These are phyloP conservation scores for Yarrowia sp. DNA, from an alignment of 805 yeast genomes.

Conservation along the genomic window DNA sequence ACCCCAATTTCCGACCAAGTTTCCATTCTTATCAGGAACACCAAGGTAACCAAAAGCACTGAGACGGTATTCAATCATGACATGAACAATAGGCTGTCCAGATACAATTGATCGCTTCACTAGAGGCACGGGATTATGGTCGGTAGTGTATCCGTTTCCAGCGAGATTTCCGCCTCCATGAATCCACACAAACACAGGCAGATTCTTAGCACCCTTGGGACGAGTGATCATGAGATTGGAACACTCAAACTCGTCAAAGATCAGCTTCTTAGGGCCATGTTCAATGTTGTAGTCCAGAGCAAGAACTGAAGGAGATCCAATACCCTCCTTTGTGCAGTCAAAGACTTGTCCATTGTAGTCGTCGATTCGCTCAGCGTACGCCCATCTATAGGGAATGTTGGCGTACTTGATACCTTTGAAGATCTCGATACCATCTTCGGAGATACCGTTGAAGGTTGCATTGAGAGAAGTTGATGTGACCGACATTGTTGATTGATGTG, in stretches of 20 bases:
- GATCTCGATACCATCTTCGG: slow-evolving; percentile 3
- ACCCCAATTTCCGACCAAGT: slow-evolving; percentile 29
- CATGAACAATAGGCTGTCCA: background rate
- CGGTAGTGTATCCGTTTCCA: slow-evolving; percentile 12
- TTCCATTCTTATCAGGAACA: slow-evolving; percentile 13
- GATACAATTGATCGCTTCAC: slow-evolving; percentile 4
- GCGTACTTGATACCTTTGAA: slow-evolving; percentile 24
- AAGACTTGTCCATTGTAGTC: background rate
- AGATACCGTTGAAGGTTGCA: slow-evolving; percentile 18
- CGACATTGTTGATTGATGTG: background rate
- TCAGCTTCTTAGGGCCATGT: slow-evolving; percentile 1
- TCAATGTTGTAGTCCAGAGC: slow-evolving; percentile 18
- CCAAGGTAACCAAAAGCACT: slow-evolving; percentile 13
- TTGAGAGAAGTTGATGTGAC: background rate
- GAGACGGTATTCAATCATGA: slow-evolving; percentile 10
- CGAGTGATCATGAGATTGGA: slow-evolving; percentile 23
- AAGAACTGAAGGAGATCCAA: background rate
- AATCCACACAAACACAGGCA: slow-evolving; percentile 24
- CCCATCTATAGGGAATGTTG: slow-evolving; percentile 16
- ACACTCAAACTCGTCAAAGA: slow-evolving; percentile 17
- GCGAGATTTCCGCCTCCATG: slow-evolving; percentile 23
- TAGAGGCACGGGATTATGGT: slow-evolving; percentile 8
- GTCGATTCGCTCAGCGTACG: slow-evolving; percentile 24
- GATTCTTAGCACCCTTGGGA: background rate
- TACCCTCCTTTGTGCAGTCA: slow-evolving; percentile 21